Conservation (phyloP, 345 rosid species). For the Moricandia moricandioides region DNA sequence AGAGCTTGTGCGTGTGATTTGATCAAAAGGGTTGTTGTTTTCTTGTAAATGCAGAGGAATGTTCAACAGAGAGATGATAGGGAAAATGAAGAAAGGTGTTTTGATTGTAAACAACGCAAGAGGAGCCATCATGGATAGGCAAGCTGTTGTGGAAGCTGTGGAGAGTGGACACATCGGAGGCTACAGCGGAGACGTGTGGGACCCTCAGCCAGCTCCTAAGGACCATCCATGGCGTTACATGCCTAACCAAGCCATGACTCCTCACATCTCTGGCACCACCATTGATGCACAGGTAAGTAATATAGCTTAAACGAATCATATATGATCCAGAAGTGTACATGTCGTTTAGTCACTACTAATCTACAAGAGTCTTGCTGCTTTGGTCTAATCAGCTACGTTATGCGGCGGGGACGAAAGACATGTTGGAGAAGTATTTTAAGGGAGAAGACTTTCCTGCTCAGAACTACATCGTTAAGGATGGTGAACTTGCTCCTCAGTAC, state of each 20-base stretch:
- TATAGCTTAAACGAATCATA: not conserved
- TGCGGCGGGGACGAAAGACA: conserved; percentile 89
- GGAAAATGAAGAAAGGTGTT: conserved; percentile 91
- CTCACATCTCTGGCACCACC: conserved; percentile 96
- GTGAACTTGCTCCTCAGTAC: conserved; percentile 82
- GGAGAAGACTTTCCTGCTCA: conserved; percentile 83
- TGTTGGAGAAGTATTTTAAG: conserved; percentile 85
- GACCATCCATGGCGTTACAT: conserved; percentile 99
- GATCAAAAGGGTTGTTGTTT: not conserved
- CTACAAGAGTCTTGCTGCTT: not conserved
- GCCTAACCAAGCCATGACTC: conserved; percentile 99
- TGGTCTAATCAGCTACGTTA: conserved; percentile 59
- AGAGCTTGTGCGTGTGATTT: not conserved
- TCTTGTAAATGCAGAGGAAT: conserved; percentile 52
- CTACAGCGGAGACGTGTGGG: conserved; percentile 95
- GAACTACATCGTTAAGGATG: conserved; percentile 88
- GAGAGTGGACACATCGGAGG: conserved; percentile 88
- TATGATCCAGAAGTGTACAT: not conserved
- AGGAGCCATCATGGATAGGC: conserved; percentile 94
- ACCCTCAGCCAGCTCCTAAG: conserved; percentile 93
- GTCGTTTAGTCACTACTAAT: not conserved
- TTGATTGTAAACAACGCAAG: conserved; percentile 94
- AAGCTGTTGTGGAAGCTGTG: conserved; percentile 85
- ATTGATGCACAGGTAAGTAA: conserved; percentile 78
- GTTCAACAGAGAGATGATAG: conserved; percentile 72